Percentiles rank a stretch among this genome's conserved stretches.
phyloP scores from a whole-genome alignment of 441 rosid species.

The Populus trichocarpa region DNA sequence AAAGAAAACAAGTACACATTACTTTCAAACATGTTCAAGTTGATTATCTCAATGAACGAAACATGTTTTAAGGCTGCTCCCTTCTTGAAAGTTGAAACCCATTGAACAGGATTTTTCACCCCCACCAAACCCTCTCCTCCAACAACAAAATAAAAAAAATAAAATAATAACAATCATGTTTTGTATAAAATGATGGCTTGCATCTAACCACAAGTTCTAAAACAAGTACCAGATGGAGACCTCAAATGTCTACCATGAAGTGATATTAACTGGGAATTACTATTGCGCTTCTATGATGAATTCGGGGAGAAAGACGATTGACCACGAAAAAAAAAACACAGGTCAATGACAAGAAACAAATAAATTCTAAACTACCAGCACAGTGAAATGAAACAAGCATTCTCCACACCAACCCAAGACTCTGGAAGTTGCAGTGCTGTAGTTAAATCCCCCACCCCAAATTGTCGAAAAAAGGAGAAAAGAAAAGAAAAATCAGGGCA shows the following conservation, averaged over 20 bases:
- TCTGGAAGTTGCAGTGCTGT: too few relatives aligned
- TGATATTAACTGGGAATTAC: not conserved
- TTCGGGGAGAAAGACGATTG: not conserved
- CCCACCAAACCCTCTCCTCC: not conserved
- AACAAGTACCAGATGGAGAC: not conserved
- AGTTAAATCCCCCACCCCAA: too few relatives aligned
- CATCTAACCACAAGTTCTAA: not conserved
- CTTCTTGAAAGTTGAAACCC: not conserved
- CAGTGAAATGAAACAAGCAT: not conserved
- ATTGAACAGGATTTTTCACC: not conserved
- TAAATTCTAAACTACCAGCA: not conserved
- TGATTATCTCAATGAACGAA: not conserved
- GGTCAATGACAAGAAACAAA: not conserved
- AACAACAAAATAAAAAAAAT: not conserved
- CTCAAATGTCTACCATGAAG: not conserved
- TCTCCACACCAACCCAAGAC: too few relatives aligned
- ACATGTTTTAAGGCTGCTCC: not conserved
- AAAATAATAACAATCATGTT: not conserved
- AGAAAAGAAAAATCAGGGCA: conserved; percentile 8
- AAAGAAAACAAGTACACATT: not conserved
- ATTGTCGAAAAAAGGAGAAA: not conserved
- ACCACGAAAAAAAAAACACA: not conserved
- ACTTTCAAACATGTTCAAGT: not conserved
- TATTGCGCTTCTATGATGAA: not conserved
- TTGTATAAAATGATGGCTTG: not conserved